A percentile compares a stretch with the other conserved stretches of the same genome.
Conservation (phyloP, 495 filamentous ascomycete genomes). For the Chlorociboria aeruginascens region DNA sequence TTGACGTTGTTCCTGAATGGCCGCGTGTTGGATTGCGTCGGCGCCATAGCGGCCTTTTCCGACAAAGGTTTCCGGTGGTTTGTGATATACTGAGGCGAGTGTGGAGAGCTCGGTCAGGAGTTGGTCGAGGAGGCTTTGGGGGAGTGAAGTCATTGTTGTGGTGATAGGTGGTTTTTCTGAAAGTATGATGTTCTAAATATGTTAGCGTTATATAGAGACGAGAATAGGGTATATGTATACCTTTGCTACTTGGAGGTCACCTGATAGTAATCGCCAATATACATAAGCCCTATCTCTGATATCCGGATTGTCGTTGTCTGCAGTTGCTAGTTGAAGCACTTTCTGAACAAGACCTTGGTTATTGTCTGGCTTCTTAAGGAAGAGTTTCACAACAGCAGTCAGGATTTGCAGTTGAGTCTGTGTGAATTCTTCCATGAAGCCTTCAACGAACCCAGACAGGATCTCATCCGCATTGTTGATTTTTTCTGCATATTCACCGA, state of each 20-base stretch:
- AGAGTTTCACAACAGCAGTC: conserved; percentile 92
- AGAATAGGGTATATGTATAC: conserved; percentile 25
- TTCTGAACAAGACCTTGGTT: conserved; percentile 85
- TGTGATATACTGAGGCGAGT: conserved; percentile 97
- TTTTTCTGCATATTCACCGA: conserved; percentile 97
- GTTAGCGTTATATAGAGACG: not conserved
- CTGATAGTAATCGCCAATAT: conserved; percentile 95
- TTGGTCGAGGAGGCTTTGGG: conserved; percentile 70
- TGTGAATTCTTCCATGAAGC: conserved; percentile 85
- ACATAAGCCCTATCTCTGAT: conserved; percentile 95
- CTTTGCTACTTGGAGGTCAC: conserved; percentile 78
- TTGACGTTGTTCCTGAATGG: conserved; percentile 90
- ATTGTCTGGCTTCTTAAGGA: conserved; percentile 86
- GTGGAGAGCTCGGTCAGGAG: conserved; percentile 88
- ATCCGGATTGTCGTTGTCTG: conserved; percentile 93
- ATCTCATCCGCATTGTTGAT: conserved; percentile 96
- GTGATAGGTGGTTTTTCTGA: conserved; percentile 90
- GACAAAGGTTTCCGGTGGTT: conserved; percentile 90
- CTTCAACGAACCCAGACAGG: conserved; percentile 73
- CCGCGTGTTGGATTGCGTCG: conserved; percentile 87
- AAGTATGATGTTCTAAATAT: conserved; percentile 68
- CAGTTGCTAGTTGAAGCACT: conserved; percentile 82
- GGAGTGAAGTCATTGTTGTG: conserved; percentile 82
- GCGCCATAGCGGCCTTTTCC: conserved; percentile 90
- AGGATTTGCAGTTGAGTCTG: conserved; percentile 93